These are phyloP conservation scores for Suillus luteus DNA, from an alignment of 768 basidiomycete species.

Conservation along the genomic window DNA sequence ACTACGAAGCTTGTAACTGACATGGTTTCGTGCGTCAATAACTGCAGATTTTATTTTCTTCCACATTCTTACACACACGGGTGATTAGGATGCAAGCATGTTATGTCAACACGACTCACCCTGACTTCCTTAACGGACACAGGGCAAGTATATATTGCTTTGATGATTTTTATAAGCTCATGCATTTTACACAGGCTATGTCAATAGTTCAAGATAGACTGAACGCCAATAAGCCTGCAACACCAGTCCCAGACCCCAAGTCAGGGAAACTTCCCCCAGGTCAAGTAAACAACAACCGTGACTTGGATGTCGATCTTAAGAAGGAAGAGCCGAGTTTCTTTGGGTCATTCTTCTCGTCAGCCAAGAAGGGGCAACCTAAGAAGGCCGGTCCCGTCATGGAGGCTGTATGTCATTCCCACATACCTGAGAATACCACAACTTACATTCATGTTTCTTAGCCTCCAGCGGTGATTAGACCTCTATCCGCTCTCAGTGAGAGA, in stretches of 20 bases:
- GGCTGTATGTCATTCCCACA: slow-evolving; percentile 39
- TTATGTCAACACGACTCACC: slow-evolving; percentile 99
- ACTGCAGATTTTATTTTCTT: neutral
- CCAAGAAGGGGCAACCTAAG: slow-evolving; percentile 60
- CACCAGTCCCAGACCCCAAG: slow-evolving; percentile 63
- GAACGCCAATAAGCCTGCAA: slow-evolving; percentile 76
- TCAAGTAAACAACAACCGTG: slow-evolving; percentile 88
- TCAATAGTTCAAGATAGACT: slow-evolving; percentile 81
- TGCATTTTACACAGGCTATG: slow-evolving; percentile 64
- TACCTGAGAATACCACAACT: neutral
- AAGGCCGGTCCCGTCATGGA: slow-evolving; percentile 64
- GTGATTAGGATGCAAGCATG: slow-evolving; percentile 89
- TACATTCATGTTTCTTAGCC: slow-evolving; percentile 47
- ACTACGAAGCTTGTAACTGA: slow-evolving; percentile 94
- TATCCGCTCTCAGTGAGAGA: slow-evolving; percentile 87
- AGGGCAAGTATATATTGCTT: slow-evolving; percentile 46
- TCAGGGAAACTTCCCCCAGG: slow-evolving; percentile 58
- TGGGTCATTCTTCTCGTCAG: slow-evolving; percentile 88
- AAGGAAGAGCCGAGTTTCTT: slow-evolving; percentile 94
- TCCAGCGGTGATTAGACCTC: slow-evolving; percentile 85
- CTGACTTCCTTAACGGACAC: slow-evolving; percentile 97
- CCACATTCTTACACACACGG: slow-evolving; percentile 9
- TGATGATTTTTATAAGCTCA: slow-evolving; percentile 2
- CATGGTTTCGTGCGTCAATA: slow-evolving; percentile 76
- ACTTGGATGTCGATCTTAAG: slow-evolving; percentile 87